Evolutionary conservation across 306 rosid genomes (phyloP), one percentile per base, ranked within the genome.

Genomic region (Mimosa pudica): DNA sequence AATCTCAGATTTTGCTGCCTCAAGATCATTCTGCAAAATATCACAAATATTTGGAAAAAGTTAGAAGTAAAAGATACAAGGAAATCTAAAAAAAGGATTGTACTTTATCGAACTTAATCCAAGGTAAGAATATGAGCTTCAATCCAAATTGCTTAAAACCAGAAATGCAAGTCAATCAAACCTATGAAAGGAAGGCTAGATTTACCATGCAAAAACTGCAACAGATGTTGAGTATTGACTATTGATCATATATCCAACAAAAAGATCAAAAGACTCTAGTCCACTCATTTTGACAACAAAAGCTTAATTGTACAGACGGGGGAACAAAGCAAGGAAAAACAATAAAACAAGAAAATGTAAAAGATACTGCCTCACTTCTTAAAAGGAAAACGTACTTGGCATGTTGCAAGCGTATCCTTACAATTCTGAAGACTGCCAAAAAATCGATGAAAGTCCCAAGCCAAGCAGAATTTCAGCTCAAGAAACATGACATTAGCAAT

Each of bases 401-500:
- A 92, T 44, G 89, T 86, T 12, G 85, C 87, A 77, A 94, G 97
- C 1, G 81, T 78, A 45, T 92, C 97, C 85, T 88, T 84, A 77
- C 92, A 86, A 70, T 80, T 79, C 79, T 90, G 92, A 81, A 92
- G 97, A 89, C 97, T 94, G 92, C 89, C 83, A 71, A 84, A 87
- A 73, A 60, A n/a, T n/a, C n/a, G n/a, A n/a, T n/a, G n/a, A n/a
- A 77, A 71, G 49, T 66, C 46, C 68, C 48, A n/a, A n/a, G n/a
- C n/a, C n/a, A n/a, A n/a, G n/a, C n/a, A n/a, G n/a, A n/a, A n/a
- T n/a, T n/a, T n/a, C n/a, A n/a, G n/a, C n/a, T n/a, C n/a, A n/a
- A n/a, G n/a, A n/a, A n/a, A n/a, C n/a, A n/a, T n/a, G n/a, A n/a
- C n/a, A n/a, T n/a, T n/a, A n/a, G n/a, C n/a, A n/a, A n/a, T n/a